Base-by-base conservation (phyloP, 164 flowering plant genomes). In the Piper betle region DNA sequence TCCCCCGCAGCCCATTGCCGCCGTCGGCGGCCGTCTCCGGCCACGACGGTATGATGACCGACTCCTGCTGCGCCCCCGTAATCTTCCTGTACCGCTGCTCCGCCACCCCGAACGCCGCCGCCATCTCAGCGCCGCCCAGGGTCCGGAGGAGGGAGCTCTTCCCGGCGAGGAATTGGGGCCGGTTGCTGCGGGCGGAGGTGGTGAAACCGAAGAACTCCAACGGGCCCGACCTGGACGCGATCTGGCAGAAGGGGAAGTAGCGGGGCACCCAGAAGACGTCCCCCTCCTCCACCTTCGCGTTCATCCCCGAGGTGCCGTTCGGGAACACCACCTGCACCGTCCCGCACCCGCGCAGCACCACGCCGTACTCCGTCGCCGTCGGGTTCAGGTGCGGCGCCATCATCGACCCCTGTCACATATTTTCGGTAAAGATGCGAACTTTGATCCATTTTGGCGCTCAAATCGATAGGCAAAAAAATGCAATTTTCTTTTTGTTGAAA, bases 361-460 rank as follows among this genome's bases (percentile, higher is more conserved):
- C 56, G 0, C 95, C 97, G 62, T 80, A 86, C 66, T 93, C 99
- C 6, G 89, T 81, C 6, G 99, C 99, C 13, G 71, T 78, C 41
- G 96, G 97, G 62, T 93, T 93, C 57, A 91, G 60, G 56, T 93
- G 99, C 0, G 97, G 99, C 13, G 91, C 97, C 99, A 93, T 78
- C 96, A 93, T 93, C 2, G 99, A 74, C 57, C 97, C 99, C 96
- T 91, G 72, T n/a, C n/a, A n/a, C n/a, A n/a, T n/a, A n/a, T n/a
- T n/a, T n/a, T n/a, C n/a, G n/a, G n/a, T n/a, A n/a, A n/a, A n/a
- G n/a, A n/a, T n/a, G n/a, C n/a, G n/a, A n/a, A n/a, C n/a, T n/a
- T n/a, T n/a, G n/a, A n/a, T n/a, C n/a, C n/a, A n/a, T n/a, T n/a
- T n/a, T n/a, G n/a, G n/a, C n/a, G n/a, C n/a, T n/a, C n/a, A n/a